These are phyloP conservation scores for Acacia confusa DNA, from an alignment of 306 rosid genomes.

Conservation along the genomic window DNA sequence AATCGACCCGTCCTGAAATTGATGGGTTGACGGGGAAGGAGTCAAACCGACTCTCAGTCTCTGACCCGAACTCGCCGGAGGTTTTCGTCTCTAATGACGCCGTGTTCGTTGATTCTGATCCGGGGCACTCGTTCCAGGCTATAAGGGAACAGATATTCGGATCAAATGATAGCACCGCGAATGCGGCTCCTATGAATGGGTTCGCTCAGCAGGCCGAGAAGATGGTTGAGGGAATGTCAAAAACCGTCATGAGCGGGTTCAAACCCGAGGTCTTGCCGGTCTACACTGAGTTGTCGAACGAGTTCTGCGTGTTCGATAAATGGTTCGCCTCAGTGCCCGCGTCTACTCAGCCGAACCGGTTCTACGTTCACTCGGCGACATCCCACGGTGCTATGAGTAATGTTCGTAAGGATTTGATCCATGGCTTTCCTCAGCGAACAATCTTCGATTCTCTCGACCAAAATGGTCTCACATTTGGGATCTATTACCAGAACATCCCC, in stretches of 20 bases:
- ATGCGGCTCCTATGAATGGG: constrained; percentile 78
- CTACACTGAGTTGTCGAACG: constrained; percentile 61
- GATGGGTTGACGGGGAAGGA: constrained; percentile 76
- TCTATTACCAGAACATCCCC: constrained; percentile 90
- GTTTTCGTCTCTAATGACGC: constrained; percentile 62
- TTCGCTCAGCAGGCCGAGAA: constrained; percentile 84
- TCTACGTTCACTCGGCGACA: constrained; percentile 91
- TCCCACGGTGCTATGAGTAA: constrained; percentile 93
- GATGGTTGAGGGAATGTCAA: constrained; percentile 35
- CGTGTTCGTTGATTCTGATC: constrained; percentile 67
- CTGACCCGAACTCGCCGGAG: constrained; percentile 43
- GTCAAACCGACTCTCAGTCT: constrained; percentile 51
- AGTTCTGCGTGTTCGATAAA: constrained; percentile 69
- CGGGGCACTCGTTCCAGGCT: constrained; percentile 93
- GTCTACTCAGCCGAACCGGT: constrained; percentile 94
- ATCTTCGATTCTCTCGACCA: constrained; percentile 84
- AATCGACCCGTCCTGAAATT: constrained; percentile 69
- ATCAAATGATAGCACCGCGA: constrained; percentile 43
- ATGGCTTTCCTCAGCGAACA: constrained; percentile 83
- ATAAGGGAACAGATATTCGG: constrained; percentile 88
- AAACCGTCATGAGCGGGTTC: constrained; percentile 87
- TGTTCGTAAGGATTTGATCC: constrained; percentile 71
- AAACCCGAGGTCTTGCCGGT: constrained; percentile 65
- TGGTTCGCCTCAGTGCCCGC: constrained; percentile 95
- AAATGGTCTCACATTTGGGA: constrained; percentile 58